Percentiles rank a stretch among this genome's conserved stretches.
Conservation (phyloP, 192 early-diverging fungal species). For the Dispira parvispora region DNA sequence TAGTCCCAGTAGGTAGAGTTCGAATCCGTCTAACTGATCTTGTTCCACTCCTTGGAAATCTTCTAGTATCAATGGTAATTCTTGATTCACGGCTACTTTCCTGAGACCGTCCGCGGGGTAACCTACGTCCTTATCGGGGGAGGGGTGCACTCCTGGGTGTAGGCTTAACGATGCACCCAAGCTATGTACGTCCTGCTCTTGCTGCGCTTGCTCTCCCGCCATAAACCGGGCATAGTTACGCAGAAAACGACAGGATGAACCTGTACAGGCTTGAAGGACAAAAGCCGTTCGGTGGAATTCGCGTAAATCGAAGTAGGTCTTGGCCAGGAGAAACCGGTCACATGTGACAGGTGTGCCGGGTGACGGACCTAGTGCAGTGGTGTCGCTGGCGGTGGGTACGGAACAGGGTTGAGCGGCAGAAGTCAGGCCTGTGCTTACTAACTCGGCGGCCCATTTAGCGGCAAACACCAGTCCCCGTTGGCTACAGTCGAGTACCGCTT, state of each 20-base stretch:
- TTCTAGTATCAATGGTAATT: constrained; percentile 18
- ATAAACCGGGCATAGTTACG: constrained; percentile 62
- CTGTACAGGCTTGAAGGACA: constrained; percentile 27
- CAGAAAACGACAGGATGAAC: constrained; percentile 48
- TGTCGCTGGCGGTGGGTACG: no score
- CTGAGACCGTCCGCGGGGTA: not conserved
- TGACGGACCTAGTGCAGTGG: no score
- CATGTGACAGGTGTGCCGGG: not conserved
- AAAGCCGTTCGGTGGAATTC: constrained; percentile 49
- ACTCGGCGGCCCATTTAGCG: constrained; percentile 41
- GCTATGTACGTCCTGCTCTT: constrained; percentile 3
- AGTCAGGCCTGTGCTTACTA: no score
- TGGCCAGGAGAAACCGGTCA: constrained; percentile 37
- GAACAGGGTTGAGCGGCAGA: no score
- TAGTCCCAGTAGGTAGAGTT: constrained; percentile 20
- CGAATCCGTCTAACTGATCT: constrained; percentile 18
- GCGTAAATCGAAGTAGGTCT: constrained; percentile 52
- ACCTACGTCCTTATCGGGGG: not conserved
- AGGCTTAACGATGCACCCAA: no score
- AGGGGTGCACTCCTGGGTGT: no score
- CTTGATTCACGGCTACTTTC: constrained; percentile 10
- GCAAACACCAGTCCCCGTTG: constrained; percentile 50
- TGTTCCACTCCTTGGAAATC: constrained; percentile 18
- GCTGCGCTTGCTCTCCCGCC: constrained; percentile 22
- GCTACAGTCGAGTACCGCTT: constrained; percentile 43